Percentiles rank a stretch among this genome's conserved stretches.
phyloP scores from a whole-genome alignment of 2,329 filamentous ascomycete genomes.

The Fusarium scirpi region DNA sequence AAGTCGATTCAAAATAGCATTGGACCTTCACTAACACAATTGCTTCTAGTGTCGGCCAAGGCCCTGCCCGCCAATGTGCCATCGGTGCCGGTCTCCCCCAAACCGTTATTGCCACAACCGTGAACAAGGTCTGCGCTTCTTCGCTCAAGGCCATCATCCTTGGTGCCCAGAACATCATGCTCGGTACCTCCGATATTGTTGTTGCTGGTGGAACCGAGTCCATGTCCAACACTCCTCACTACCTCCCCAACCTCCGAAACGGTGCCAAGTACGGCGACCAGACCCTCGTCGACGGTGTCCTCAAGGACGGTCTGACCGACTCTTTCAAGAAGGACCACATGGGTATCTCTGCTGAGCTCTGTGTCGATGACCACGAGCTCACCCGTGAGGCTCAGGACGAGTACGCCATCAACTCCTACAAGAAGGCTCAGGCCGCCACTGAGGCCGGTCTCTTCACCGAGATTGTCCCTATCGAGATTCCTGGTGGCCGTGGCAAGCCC shows the following conservation, averaged over 20 bases:
- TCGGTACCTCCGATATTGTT: slow-evolving; percentile 90
- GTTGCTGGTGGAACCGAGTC: slow-evolving; percentile 96
- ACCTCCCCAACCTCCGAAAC: slow-evolving; percentile 86
- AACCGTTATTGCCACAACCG: slow-evolving; percentile 85
- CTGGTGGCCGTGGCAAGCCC: slow-evolving; percentile 91
- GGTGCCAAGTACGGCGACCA: slow-evolving; percentile 96
- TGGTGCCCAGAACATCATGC: slow-evolving; percentile 96
- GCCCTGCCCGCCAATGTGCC: slow-evolving; percentile 94
- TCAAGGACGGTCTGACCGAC: slow-evolving; percentile 95
- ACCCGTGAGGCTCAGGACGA: slow-evolving; percentile 89
- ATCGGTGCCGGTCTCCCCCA: slow-evolving; percentile 87
- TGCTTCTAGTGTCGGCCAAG: slow-evolving; percentile 83
- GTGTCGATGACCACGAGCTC: slow-evolving; percentile 84
- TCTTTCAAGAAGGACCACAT: slow-evolving; percentile 97
- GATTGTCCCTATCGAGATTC: slow-evolving; percentile 90
- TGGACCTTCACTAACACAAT: slow-evolving; percentile 28
- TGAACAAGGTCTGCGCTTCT: slow-evolving; percentile 99
- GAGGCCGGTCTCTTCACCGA: slow-evolving; percentile 87
- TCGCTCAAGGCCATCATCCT: slow-evolving; percentile 94
- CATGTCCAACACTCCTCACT: slow-evolving; percentile 98
- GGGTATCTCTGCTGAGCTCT: slow-evolving; percentile 93
- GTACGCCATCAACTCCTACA: slow-evolving; percentile 94
- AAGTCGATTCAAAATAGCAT: not conserved
- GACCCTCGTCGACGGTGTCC: slow-evolving; percentile 86
- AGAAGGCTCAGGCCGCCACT: slow-evolving; percentile 89